phyloP scores from a whole-genome alignment of 108 stramenopile genomes.

The Skeletonema tropicum region DNA sequence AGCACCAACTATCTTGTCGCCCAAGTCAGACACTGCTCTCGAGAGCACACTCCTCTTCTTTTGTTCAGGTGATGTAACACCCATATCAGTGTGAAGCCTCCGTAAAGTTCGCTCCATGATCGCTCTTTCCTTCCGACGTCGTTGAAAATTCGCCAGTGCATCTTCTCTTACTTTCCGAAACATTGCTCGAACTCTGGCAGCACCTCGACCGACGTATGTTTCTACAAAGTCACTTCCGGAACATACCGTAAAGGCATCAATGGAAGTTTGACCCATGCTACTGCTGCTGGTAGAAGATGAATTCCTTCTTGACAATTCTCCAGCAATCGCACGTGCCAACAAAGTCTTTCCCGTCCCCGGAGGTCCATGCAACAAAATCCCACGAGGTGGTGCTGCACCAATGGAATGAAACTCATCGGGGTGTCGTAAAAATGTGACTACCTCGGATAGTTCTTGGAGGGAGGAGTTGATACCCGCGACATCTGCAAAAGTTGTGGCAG shows the following conservation, averaged over 20 bases:
- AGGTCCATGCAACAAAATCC: constrained; percentile 82
- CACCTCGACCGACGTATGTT: constrained; percentile 89
- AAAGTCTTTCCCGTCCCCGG: constrained; percentile 88
- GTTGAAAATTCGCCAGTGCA: constrained; percentile 45
- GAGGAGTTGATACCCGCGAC: constrained; percentile 92
- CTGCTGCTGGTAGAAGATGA: constrained; percentile 37
- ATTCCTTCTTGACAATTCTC: constrained; percentile 55
- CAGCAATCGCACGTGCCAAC: constrained; percentile 77
- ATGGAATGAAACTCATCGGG: constrained; percentile 58
- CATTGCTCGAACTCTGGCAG: constrained; percentile 84
- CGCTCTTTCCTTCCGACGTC: constrained; percentile 10
- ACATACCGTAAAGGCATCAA: constrained; percentile 75
- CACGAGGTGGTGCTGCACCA: constrained; percentile 74
- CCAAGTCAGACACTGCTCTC: constrained; percentile 11
- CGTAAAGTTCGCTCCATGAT: neutral
- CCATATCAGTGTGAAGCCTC: neutral
- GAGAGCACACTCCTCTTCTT: neutral
- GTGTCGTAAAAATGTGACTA: constrained; percentile 73
- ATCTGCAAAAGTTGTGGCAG: constrained; percentile 77
- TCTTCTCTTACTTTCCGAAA: constrained; percentile 73
- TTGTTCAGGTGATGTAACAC: neutral
- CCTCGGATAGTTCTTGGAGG: constrained; percentile 81
- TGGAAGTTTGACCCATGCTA: constrained; percentile 26
- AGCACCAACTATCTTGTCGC: constrained; percentile 47
- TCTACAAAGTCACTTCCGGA: constrained; percentile 85